Conservation (phyloP, 2,329 filamentous ascomycete species). For the Rutstroemia sydowiana region DNA sequence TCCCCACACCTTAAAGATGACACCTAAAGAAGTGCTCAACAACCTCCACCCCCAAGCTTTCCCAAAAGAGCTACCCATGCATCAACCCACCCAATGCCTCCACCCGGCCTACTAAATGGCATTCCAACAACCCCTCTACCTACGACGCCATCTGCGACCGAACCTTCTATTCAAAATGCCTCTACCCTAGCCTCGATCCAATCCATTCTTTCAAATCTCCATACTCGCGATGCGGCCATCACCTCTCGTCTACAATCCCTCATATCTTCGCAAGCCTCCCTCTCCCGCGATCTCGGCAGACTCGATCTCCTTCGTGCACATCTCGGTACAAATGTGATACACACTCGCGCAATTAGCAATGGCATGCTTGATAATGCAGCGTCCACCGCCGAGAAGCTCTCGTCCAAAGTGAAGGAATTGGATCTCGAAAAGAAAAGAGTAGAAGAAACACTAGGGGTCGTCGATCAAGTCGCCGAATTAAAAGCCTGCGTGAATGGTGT, state of each 20-base stretch:
- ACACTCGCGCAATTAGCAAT: conserved; percentile 76
- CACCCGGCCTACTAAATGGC: conserved; percentile 30
- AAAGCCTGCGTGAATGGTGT: conserved; percentile 95
- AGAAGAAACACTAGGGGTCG: conserved; percentile 81
- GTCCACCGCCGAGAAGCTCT: conserved; percentile 77
- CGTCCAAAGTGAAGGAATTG: conserved; percentile 75
- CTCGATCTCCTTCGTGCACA: conserved; percentile 85
- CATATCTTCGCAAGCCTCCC: conserved; percentile 74
- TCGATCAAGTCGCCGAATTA: conserved; percentile 93
- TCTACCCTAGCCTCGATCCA: conserved; percentile 73
- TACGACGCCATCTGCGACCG: conserved; percentile 12
- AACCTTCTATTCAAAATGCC: conserved; percentile 54
- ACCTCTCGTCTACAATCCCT: conserved; percentile 69
- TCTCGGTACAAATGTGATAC: conserved; percentile 78
- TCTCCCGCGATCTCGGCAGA: conserved; percentile 78
- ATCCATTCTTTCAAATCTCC: conserved; percentile 66
- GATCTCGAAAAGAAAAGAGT: conserved; percentile 89
- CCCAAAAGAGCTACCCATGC: conserved; percentile 23
- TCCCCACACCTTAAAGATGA: conserved; percentile 12
- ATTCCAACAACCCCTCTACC: conserved; percentile 15
- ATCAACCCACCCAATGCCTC: conserved; percentile 30
- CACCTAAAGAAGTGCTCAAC: conserved; percentile 12
- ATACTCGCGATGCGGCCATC: conserved; percentile 66
- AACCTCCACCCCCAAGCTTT: conserved; percentile 10
- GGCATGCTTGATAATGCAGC: conserved; percentile 85